phyloP scores from a whole-genome alignment of 1,139 yeast species.

The Debaryomyces robertsiae region DNA sequence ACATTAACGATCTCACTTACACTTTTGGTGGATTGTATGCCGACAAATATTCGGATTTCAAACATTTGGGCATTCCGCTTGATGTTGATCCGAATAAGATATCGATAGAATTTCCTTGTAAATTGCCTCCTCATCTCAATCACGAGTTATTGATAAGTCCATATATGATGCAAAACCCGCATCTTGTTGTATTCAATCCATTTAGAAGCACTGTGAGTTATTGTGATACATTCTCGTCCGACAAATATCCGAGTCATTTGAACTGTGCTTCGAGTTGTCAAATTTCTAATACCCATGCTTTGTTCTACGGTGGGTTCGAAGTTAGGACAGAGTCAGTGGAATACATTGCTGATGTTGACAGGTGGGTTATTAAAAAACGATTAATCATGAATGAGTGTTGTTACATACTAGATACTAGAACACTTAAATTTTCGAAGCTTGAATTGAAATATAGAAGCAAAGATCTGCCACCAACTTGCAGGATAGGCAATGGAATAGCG shows the following conservation, averaged over 20 bases:
- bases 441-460: conserved; percentile 22
- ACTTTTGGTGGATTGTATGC: conserved; percentile 42
- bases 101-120: conserved; percentile 42
- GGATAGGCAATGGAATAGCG: conserved; percentile 28
- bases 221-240: conserved; percentile 27
- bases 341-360: conserved; percentile 26
- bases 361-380: conserved; percentile 42
- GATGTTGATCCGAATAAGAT: conserved; percentile 32
- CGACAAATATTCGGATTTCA: conserved; percentile 24
- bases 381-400: conserved; percentile 39
- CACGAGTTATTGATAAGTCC: conserved; percentile 40
- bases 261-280: conserved; percentile 32
- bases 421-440: conserved; percentile 35
- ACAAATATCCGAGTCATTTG: conserved; percentile 32
- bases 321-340: conserved; percentile 27
- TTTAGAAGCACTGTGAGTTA: conserved; percentile 36
- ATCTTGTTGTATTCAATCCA: conserved; percentile 35
- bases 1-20: conserved; percentile 35
- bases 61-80: conserved; percentile 39
- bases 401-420: conserved; percentile 37
- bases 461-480: conserved; percentile 20
- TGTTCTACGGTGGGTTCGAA: conserved; percentile 47
- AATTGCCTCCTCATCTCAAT: conserved; percentile 45
- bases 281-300: conserved; percentile 39
- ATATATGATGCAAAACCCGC: conserved; percentile 31